Evolutionary conservation across 768 basidiomycete genomes (phyloP).

Genomic region (Mycena indigotica): DNA sequence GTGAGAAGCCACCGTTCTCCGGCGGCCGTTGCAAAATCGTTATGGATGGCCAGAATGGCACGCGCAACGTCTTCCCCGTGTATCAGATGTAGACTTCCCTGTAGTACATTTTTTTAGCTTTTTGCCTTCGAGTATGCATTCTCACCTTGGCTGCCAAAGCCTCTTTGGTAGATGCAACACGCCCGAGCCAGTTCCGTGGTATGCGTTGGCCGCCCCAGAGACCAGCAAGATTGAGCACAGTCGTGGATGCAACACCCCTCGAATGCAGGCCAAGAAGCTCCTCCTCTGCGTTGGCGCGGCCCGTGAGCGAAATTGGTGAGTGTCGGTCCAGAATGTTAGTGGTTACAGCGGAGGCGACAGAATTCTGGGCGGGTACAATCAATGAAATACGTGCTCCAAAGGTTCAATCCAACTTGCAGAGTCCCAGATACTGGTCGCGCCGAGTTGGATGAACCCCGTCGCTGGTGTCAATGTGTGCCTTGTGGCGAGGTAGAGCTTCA

Average conservation of each 20-base stretch:
- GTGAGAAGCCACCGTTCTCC: slow-evolving; percentile 61
- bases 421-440: slow-evolving; percentile 63
- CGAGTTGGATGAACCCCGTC: slow-evolving; percentile 59
- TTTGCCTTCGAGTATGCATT: background rate
- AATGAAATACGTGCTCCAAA: too few species aligned
- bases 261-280: slow-evolving; percentile 56
- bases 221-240: slow-evolving; percentile 63
- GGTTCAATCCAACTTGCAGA: too few species aligned
- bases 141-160: slow-evolving; percentile 50
- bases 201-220: slow-evolving; percentile 62
- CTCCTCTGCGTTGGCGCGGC: slow-evolving; percentile 53
- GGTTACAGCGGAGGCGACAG: background rate
- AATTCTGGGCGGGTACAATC: too few species aligned
- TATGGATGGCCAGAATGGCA: slow-evolving; percentile 60
- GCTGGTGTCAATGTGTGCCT: slow-evolving; percentile 24
- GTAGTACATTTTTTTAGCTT: background rate
- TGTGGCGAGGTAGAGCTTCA: slow-evolving; percentile 45
- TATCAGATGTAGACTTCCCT: slow-evolving; percentile 64
- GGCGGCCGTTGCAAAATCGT: slow-evolving; percentile 41
- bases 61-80: slow-evolving; percentile 64
- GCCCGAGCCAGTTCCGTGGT: slow-evolving; percentile 51
- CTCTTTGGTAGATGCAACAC: slow-evolving; percentile 60
- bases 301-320: slow-evolving; percentile 45
- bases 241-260: slow-evolving; percentile 38
- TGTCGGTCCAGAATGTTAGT: slow-evolving; percentile 55